Evolutionary conservation across 2,329 filamentous ascomycete genomes (phyloP).

Genomic region (Clonostachys rosea): DNA sequence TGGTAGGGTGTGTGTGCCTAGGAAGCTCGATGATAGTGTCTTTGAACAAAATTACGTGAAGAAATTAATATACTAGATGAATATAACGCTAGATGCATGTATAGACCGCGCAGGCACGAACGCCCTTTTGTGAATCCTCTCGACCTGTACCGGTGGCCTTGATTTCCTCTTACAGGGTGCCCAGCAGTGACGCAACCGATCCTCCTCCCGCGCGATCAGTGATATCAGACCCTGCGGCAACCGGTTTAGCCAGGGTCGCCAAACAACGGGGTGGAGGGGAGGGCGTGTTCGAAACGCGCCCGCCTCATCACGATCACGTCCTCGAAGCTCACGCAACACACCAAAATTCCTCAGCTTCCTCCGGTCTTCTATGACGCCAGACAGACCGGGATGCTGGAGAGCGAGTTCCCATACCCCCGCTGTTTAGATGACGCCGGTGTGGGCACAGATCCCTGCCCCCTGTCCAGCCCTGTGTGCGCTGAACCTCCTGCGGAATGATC

Average conservation of each 20-base stretch:
- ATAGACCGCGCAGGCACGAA: neutral
- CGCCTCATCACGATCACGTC: neutral
- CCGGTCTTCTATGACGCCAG: neutral
- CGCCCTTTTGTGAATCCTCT: neutral
- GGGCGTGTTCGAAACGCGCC: too few species aligned
- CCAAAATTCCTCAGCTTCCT: neutral
- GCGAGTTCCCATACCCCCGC: neutral
- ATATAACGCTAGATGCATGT: neutral
- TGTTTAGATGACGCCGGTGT: neutral
- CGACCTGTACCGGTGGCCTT: too few species aligned
- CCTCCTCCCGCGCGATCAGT: neutral
- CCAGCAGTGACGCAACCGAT: neutral
- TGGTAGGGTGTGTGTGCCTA: neutral
- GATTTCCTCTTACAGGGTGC: neutral
- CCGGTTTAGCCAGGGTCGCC: neutral
- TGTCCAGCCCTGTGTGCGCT: too few species aligned
- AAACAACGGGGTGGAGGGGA: too few species aligned
- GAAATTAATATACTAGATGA: neutral
- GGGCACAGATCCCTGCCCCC: too few species aligned
- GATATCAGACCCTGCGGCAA: neutral
- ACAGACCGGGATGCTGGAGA: neutral
- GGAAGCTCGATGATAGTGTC: neutral
- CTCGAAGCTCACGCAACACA: neutral
- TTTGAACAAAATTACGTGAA: neutral
- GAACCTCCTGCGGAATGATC: too few species aligned